Base-by-base conservation (phyloP, 805 yeast species). In the Lachancea thermotolerans region DNA sequence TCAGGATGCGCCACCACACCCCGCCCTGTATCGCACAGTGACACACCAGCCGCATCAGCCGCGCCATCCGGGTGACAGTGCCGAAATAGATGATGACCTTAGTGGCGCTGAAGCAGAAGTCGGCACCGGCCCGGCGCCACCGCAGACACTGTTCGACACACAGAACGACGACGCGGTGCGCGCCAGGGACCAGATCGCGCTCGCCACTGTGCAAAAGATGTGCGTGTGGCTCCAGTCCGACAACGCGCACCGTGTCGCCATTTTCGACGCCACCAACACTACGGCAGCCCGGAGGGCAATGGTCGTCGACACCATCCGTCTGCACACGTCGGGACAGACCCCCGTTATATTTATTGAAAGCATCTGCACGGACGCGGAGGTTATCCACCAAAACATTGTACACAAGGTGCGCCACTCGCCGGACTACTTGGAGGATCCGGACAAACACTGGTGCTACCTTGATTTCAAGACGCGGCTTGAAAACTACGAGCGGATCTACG, bases 401-500 rank as follows among this genome's bases (percentile, higher is more conserved):
- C 47, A 62, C 42, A 66, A 66, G 49, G 52, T 66, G 28, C 30
- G 35, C 28, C 55, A 59, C 33, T 67, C 68, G 1, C 67, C 68
- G 8, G 67, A 62, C 42, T 62, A 61, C 39, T 46, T 46, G 17
- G 48, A 51, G 18, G 16, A 44, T 9, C 49, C 57, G 40, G 47
- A 49, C 40, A 52, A 54, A 32, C 49, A 34, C 1, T 42, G 51
- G 16, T 65, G 68, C 6, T 44, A 62, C 12, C 41, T 39, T 5
- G 69, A 66, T 45, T 66, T 66, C 53, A 73, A 70, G 40, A 72
- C 75, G 11, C 64, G 82, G 48, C 61, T 77, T 31, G 56, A 58
- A n/a, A 75, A 77, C 51, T 77, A 77, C 52, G 80, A 76, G 48
- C 63, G 66, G 31, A 77, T 77, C 1, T 77, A 77, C 54, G 74